Conservation (phyloP, 495 filamentous ascomycete genomes). For the Penicillium maclennaniae region DNA sequence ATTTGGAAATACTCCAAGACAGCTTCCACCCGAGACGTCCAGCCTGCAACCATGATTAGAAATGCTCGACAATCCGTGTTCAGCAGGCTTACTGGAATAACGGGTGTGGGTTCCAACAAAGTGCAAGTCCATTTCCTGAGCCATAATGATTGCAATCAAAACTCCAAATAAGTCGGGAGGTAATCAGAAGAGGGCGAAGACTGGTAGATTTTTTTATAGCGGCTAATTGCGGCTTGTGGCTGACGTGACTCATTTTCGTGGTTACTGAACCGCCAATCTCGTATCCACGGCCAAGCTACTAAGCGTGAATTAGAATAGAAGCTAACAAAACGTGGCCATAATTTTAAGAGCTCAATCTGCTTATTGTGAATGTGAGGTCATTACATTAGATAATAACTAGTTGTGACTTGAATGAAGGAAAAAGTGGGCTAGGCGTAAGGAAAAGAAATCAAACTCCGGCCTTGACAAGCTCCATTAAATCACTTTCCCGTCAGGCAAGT, state of each 20-base stretch:
- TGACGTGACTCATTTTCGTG: not conserved
- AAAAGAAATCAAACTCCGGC: not conserved
- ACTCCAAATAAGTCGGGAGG: too few species aligned
- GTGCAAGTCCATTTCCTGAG: constrained; percentile 24
- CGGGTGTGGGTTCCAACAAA: constrained; percentile 32
- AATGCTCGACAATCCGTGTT: not conserved
- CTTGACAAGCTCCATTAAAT: not conserved
- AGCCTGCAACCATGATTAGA: constrained; percentile 23
- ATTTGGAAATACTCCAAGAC: constrained; percentile 39
- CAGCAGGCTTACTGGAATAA: constrained; percentile 28
- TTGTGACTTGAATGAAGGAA: not conserved
- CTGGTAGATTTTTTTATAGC: too few species aligned
- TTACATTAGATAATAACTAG: constrained; percentile 14
- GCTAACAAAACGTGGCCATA: not conserved
- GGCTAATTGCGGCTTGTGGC: not conserved
- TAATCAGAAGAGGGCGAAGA: too few species aligned
- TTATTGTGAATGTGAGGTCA: not conserved
- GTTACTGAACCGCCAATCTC: too few species aligned
- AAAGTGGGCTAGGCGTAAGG: not conserved
- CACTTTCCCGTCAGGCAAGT: not conserved
- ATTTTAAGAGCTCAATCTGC: not conserved
- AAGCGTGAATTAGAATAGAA: too few species aligned
- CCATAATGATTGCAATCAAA: constrained; percentile 1
- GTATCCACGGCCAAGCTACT: too few species aligned
- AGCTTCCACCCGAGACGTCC: constrained; percentile 33